Evolutionary conservation across 2,329 filamentous ascomycete species (phyloP).

Genomic region (Colletotrichum melonis): DNA sequence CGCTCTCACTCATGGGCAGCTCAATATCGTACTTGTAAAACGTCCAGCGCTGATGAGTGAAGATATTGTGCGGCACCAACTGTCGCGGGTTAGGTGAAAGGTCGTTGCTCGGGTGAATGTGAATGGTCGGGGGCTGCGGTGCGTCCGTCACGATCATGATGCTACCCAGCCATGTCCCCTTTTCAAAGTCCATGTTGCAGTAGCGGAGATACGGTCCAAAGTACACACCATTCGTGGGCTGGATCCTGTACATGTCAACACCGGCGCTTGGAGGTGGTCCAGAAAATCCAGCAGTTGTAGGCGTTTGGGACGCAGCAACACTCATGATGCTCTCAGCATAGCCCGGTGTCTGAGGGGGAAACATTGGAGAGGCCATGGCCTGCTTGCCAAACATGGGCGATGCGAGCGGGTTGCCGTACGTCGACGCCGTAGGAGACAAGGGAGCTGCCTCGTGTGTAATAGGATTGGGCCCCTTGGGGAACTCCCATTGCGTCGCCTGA

Average conservation of each 20-base stretch:
- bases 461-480: constrained; percentile 94
- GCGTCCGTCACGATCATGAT: constrained; percentile 94
- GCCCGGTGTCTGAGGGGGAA: constrained; percentile 83
- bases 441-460: constrained; percentile 85
- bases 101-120: constrained; percentile 90
- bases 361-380: constrained; percentile 82
- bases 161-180: constrained; percentile 90
- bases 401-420: constrained; percentile 78
- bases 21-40: constrained; percentile 97
- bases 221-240: constrained; percentile 95
- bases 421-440: constrained; percentile 83
- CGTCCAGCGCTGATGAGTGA: constrained; percentile 90
- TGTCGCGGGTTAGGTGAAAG: constrained; percentile 93
- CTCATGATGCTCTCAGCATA: constrained; percentile 90
- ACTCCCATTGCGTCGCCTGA: constrained; percentile 98
- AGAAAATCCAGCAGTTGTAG: constrained; percentile 83
- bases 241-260: constrained; percentile 93
- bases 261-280: constrained; percentile 90
- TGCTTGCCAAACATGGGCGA: constrained; percentile 77
- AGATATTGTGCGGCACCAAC: constrained; percentile 83
- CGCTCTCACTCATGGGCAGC: constrained; percentile 85
- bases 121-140: constrained; percentile 93
- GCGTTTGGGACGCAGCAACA: constrained; percentile 78
- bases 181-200: constrained; percentile 96
- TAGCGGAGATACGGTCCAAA: constrained; percentile 97